Percentiles rank a stretch among this genome's conserved stretches.
These are phyloP conservation scores for Calonectria leucothoes DNA, from an alignment of 2,329 filamentous ascomycete species.

Conservation along the genomic window DNA sequence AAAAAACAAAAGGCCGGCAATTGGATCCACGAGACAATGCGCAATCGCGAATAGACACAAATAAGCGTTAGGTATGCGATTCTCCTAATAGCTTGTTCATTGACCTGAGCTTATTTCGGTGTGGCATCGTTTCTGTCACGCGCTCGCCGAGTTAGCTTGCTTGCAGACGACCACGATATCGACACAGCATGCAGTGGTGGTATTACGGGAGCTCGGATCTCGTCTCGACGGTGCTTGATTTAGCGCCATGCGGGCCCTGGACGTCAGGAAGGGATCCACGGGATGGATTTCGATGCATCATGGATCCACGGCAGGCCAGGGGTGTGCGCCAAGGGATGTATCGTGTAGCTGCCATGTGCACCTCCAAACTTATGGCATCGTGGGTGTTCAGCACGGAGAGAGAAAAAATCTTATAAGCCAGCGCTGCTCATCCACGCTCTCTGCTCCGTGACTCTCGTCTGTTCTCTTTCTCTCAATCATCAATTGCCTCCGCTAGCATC, in stretches of 20 bases:
- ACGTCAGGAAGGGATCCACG: slow-evolving; percentile 28
- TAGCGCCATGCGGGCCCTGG: slow-evolving; percentile 16
- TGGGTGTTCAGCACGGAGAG: neutral
- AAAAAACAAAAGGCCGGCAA: neutral
- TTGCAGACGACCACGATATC: neutral
- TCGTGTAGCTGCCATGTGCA: slow-evolving; percentile 3
- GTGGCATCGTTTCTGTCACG: neutral
- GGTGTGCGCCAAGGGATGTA: slow-evolving; percentile 21
- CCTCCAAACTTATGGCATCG: neutral
- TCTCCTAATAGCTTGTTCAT: neutral
- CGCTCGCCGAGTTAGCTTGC: neutral
- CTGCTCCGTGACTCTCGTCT: neutral
- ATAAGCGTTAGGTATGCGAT: neutral
- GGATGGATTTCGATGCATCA: slow-evolving; percentile 21
- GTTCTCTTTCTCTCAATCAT: slow-evolving; percentile 7
- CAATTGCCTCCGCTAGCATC: slow-evolving; percentile 5
- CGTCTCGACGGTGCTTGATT: slow-evolving; percentile 5
- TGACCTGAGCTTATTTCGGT: neutral
- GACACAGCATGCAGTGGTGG: neutral
- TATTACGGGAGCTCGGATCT: slow-evolving; percentile 18
- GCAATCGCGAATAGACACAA: neutral
- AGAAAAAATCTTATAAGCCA: neutral
- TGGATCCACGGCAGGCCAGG: slow-evolving; percentile 21
- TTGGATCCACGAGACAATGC: neutral
- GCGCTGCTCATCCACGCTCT: neutral